phyloP scores from a whole-genome alignment of 1,284 basidiomycete species.

The Stereum hirsutum region DNA sequence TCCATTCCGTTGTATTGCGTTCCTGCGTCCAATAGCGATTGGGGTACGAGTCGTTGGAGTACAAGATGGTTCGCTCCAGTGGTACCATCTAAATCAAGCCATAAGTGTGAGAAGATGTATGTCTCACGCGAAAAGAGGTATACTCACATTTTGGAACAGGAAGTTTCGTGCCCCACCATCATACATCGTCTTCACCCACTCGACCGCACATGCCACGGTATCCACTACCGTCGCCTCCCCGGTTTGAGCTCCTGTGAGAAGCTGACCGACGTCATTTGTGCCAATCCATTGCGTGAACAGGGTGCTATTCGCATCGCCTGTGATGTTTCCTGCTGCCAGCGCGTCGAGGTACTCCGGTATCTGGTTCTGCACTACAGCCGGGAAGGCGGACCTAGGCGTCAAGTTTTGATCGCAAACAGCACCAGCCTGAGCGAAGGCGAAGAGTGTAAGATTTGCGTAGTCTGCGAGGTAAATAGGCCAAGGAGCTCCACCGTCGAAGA shows the following conservation, averaged over 20 bases:
- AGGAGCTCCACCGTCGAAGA: constrained; percentile 26
- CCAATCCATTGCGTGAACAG: constrained; percentile 43
- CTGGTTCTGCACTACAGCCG: constrained; percentile 28
- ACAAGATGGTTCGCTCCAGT: constrained; percentile 19
- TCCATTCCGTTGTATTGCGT: constrained; percentile 31
- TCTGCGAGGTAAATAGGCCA: constrained; percentile 36
- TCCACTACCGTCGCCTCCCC: constrained; percentile 25
- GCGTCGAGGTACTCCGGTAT: constrained; percentile 27
- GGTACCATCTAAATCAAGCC: constrained; percentile 6
- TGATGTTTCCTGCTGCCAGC: constrained; percentile 17
- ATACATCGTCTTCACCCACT: constrained; percentile 30
- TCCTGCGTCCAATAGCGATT: constrained; percentile 25
- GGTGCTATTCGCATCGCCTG: constrained; percentile 24
- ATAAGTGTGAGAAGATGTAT: too few species aligned
- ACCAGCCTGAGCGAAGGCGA: constrained; percentile 32
- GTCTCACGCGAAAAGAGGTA: neutral
- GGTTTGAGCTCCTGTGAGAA: constrained; percentile 28
- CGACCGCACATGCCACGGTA: constrained; percentile 30
- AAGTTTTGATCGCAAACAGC: constrained; percentile 34
- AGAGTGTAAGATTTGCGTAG: constrained; percentile 29
- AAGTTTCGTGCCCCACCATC: constrained; percentile 35
- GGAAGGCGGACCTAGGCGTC: constrained; percentile 27
- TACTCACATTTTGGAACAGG: constrained; percentile 36
- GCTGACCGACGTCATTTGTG: constrained; percentile 39
- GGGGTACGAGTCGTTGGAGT: constrained; percentile 24